A percentile compares a stretch with the other conserved stretches of the same genome.
Evolutionary conservation across 257 asterid genomes (phyloP).

Genomic region (Fraxinus anomala): DNA sequence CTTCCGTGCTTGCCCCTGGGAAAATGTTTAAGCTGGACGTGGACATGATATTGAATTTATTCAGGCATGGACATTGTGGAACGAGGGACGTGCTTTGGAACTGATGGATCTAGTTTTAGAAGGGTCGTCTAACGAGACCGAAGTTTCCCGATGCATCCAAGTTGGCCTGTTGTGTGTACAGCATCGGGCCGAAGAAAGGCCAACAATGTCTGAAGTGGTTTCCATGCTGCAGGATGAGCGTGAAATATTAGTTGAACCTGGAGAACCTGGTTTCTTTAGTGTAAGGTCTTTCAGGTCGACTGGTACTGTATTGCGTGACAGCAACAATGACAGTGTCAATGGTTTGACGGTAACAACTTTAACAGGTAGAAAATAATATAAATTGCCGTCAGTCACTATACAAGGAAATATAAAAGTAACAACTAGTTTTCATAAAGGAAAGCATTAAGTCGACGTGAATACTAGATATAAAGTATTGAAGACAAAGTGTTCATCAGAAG

Average conservation of each 20-base stretch:
- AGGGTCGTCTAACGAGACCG: constrained; percentile 20
- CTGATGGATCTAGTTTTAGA: constrained; percentile 31
- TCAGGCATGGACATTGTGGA: constrained; percentile 53
- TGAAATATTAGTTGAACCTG: constrained; percentile 28
- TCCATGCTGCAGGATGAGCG: constrained; percentile 41
- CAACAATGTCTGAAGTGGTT: constrained; percentile 38
- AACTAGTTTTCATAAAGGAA: background rate
- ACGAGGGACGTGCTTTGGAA: constrained; percentile 33
- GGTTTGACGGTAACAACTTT: constrained; percentile 31
- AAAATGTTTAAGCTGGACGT: constrained; percentile 11
- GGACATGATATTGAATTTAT: background rate
- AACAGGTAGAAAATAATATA: constrained; percentile 23
- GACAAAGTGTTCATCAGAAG: background rate
- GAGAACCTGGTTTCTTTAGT: constrained; percentile 41
- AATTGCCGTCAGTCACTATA: background rate
- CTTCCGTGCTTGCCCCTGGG: background rate
- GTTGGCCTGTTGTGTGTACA: constrained; percentile 50
- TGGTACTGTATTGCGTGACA: background rate
- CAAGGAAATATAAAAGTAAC: background rate
- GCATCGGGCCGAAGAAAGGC: constrained; percentile 33
- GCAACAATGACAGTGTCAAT: constrained; percentile 25
- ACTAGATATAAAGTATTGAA: background rate
- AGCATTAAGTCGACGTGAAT: background rate
- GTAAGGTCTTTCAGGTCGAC: constrained; percentile 4
- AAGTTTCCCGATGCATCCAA: constrained; percentile 36